A percentile compares a stretch with the other conserved stretches of the same genome.
These are phyloP conservation scores for Coniferiporia sulphurascens DNA, from an alignment of 1,284 basidiomycete genomes.

Conservation along the genomic window DNA sequence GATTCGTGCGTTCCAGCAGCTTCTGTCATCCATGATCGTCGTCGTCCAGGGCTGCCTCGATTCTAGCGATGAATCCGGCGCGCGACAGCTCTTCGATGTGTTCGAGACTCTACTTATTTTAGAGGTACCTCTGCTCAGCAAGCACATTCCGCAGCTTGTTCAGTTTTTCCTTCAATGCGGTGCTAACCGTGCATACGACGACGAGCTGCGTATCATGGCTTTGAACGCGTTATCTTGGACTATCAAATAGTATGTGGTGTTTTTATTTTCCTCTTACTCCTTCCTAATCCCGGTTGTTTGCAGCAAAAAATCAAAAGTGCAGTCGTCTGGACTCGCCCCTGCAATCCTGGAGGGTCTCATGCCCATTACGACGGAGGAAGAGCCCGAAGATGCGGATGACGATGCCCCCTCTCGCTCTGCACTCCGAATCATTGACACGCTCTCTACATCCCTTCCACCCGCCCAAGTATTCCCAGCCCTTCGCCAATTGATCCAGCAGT, in stretches of 20 bases:
- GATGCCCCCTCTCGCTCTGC: constrained; percentile 55
- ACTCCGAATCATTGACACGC: constrained; percentile 91
- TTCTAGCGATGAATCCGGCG: constrained; percentile 74
- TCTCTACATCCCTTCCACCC: constrained; percentile 92
- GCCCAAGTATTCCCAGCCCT: constrained; percentile 96
- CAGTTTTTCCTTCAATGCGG: constrained; percentile 88
- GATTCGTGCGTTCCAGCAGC: constrained; percentile 86
- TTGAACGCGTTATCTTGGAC: constrained; percentile 97
- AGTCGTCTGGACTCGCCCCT: constrained; percentile 80
- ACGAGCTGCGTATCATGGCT: constrained; percentile 84
- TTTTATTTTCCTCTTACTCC: background rate
- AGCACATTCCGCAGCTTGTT: constrained; percentile 85
- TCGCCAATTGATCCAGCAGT: constrained; percentile 74
- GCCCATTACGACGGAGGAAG: constrained; percentile 89
- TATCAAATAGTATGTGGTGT: constrained; percentile 71
- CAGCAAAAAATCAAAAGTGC: constrained; percentile 96
- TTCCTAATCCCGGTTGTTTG: constrained; percentile 9
- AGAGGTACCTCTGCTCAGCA: constrained; percentile 88
- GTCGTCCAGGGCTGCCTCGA: constrained; percentile 90
- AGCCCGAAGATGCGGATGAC: constrained; percentile 37
- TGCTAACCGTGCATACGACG: constrained; percentile 74
- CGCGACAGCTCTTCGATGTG: constrained; percentile 91
- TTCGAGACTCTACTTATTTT: constrained; percentile 94
- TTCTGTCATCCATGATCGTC: constrained; percentile 87
- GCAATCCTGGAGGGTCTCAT: constrained; percentile 90